Conservation (phyloP, 2,329 filamentous ascomycete genomes). For the Dryadomyces sulphureus region DNA sequence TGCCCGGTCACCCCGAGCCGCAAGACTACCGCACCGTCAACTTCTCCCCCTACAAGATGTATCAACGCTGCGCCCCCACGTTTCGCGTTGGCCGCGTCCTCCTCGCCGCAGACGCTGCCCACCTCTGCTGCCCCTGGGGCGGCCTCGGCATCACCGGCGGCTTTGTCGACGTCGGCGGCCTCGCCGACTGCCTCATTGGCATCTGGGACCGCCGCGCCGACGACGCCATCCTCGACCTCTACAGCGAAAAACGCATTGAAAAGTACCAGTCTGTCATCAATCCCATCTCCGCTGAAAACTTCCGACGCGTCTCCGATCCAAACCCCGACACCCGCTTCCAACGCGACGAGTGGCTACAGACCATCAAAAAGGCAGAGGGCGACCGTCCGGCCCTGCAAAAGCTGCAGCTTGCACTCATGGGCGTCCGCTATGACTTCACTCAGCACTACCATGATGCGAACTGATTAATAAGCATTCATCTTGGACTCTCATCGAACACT, state of each 20-base stretch:
- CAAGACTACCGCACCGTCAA: conserved; percentile 40
- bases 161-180: conserved; percentile 46
- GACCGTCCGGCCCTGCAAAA: conserved; percentile 19
- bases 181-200: conserved; percentile 41
- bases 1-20: conserved; percentile 44
- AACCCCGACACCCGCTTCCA: conserved; percentile 23
- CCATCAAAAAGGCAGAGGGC: conserved; percentile 20
- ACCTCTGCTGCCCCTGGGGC: conserved; percentile 39
- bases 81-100: conserved; percentile 43
- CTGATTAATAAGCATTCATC: no score
- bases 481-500: no score
- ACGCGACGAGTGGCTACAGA: conserved; percentile 24
- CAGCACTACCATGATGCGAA: no score
- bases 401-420: conserved; percentile 21
- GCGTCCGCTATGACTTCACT: conserved; percentile 28
- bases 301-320: conserved; percentile 25
- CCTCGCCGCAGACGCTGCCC: conserved; percentile 46
- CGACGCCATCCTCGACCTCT: conserved; percentile 27
- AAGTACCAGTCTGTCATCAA: conserved; percentile 30
- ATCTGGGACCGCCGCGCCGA: conserved; percentile 28
- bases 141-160: conserved; percentile 49
- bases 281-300: conserved; percentile 27
- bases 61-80: conserved; percentile 41
- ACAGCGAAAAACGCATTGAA: conserved; percentile 29
- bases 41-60: conserved; percentile 45